phyloP scores from a whole-genome alignment of 345 rosid genomes.

The Brassica rapa region DNA sequence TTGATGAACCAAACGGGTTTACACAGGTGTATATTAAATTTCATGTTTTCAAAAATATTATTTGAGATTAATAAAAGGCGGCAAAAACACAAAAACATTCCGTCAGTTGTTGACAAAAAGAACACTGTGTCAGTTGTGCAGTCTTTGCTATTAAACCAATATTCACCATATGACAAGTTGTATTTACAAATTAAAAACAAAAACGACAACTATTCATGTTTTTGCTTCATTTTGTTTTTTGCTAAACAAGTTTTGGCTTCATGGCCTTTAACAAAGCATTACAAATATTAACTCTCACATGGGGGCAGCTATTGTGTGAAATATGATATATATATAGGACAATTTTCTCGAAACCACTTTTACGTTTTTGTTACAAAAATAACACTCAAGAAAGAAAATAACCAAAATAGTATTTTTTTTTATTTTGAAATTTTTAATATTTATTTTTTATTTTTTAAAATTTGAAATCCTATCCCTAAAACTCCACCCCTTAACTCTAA shows the following conservation, averaged over 20 bases:
- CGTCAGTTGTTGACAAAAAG: conserved; percentile 4
- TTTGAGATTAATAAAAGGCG: neutral
- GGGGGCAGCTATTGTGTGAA: neutral
- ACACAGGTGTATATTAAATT: neutral
- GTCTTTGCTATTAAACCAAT: neutral
- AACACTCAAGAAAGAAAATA: no score
- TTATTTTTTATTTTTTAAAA: no score
- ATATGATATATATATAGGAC: neutral
- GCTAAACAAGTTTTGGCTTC: neutral
- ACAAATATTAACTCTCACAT: neutral
- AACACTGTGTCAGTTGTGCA: conserved; percentile 21
- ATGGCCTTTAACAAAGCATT: neutral
- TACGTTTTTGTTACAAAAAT: no score
- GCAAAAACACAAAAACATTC: conserved; percentile 26
- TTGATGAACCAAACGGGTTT: neutral
- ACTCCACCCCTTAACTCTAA: no score
- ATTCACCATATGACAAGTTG: conserved; percentile 7
- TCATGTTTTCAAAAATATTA: neutral
- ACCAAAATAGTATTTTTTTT: no score
- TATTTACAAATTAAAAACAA: conserved; percentile 5
- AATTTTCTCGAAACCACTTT: no score
- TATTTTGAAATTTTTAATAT: no score
- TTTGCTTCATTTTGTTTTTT: neutral
- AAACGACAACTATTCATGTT: neutral
- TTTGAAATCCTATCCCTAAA: no score